Evolutionary conservation across 2,329 filamentous ascomycete species (phyloP).

Genomic region (Trichoderma pleuroti): DNA sequence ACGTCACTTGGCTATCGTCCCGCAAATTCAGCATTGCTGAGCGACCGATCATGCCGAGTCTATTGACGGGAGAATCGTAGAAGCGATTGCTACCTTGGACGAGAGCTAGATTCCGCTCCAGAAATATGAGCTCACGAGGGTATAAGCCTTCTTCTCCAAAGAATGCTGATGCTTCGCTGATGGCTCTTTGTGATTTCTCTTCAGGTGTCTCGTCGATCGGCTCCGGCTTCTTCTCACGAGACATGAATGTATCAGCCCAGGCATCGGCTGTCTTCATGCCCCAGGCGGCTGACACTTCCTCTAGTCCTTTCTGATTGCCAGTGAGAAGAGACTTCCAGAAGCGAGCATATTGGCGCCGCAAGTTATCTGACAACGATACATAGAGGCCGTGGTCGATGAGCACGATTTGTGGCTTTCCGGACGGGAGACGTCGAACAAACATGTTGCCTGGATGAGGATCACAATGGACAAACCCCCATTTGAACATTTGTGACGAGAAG

Average conservation of each 20-base stretch:
- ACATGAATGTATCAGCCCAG: slow-evolving; percentile 14
- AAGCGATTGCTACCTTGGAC: slow-evolving; percentile 15
- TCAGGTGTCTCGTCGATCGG: slow-evolving; percentile 1
- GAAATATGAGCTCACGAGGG: slow-evolving; percentile 9
- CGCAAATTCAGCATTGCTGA: slow-evolving; percentile 13
- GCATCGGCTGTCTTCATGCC: slow-evolving; percentile 14
- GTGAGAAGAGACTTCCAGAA: slow-evolving; percentile 14
- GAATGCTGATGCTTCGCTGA: background rate
- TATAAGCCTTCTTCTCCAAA: slow-evolving; percentile 11
- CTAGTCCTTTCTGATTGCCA: background rate
- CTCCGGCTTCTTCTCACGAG: slow-evolving; percentile 10
- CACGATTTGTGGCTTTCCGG: slow-evolving; percentile 9
- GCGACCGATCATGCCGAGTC: slow-evolving; percentile 15
- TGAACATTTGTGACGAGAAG: slow-evolving; percentile 18
- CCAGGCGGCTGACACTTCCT: slow-evolving; percentile 8
- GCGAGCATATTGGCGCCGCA: slow-evolving; percentile 12
- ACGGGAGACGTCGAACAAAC: slow-evolving; percentile 11
- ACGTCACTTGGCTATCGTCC: background rate
- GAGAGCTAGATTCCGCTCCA: slow-evolving; percentile 11
- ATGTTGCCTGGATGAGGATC: slow-evolving; percentile 17
- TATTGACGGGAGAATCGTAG: slow-evolving; percentile 12
- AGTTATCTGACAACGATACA: background rate
- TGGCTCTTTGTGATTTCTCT: background rate
- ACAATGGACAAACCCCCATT: slow-evolving; percentile 18
- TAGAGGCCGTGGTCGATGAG: slow-evolving; percentile 16